A percentile compares a stretch with the other conserved stretches of the same genome.
Evolutionary conservation across 768 basidiomycete genomes (phyloP).

Genomic region (Trametes cubensis): DNA sequence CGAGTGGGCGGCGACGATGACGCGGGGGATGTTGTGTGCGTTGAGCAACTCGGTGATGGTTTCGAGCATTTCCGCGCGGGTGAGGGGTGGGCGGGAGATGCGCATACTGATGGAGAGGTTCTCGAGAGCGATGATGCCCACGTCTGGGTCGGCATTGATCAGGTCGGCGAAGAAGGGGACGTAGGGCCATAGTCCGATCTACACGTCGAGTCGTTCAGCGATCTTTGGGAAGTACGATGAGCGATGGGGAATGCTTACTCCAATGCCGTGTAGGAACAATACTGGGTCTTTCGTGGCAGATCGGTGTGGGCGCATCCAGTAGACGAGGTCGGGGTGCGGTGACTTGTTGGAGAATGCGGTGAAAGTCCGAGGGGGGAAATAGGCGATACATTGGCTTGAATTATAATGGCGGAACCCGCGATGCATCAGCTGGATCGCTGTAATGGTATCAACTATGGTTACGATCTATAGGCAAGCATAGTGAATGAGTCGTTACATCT

Average conservation of each 20-base stretch:
- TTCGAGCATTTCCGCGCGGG: slow-evolving; percentile 42
- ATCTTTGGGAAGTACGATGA: not conserved
- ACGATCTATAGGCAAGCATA: slow-evolving; percentile 48
- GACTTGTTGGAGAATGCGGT: slow-evolving; percentile 48
- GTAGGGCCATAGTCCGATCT: slow-evolving; percentile 70
- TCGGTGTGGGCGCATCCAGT: slow-evolving; percentile 55
- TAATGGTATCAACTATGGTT: slow-evolving; percentile 48
- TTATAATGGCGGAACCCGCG: slow-evolving; percentile 61
- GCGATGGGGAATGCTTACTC: slow-evolving; percentile 42
- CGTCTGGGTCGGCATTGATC: slow-evolving; percentile 45
- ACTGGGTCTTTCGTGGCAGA: slow-evolving; percentile 52
- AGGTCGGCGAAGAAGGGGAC: slow-evolving; percentile 52
- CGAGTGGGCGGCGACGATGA: slow-evolving; percentile 59
- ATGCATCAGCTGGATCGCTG: slow-evolving; percentile 41
- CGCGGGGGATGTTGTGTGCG: slow-evolving; percentile 39
- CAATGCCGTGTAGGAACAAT: slow-evolving; percentile 72
- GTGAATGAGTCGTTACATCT: not conserved
- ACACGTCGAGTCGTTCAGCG: slow-evolving; percentile 6
- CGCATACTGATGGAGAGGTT: slow-evolving; percentile 62
- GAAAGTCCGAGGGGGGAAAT: slow-evolving; percentile 58
- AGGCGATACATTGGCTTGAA: slow-evolving; percentile 36
- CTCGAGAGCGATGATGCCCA: slow-evolving; percentile 63
- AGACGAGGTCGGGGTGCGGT: slow-evolving; percentile 38
- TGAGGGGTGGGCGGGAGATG: slow-evolving; percentile 56
- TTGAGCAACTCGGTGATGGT: slow-evolving; percentile 50